Base-by-base conservation (phyloP, 208 protist species). In the Wallacemonas rigidus region DNA sequence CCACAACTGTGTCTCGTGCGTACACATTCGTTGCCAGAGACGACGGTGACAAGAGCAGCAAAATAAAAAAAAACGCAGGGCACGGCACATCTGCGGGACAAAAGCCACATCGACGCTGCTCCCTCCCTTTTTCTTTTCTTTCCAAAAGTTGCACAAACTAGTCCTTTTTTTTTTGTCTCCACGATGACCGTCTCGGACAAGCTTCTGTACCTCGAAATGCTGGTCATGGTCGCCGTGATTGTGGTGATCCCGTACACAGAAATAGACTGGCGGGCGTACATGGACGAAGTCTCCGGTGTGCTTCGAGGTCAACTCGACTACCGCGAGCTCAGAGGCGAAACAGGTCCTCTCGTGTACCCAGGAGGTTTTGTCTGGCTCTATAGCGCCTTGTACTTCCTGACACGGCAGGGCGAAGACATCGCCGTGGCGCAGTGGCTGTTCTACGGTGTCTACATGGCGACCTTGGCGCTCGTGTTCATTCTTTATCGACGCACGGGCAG, bases 221-320 rank as follows among this genome's bases (percentile, higher is more conserved):
- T 81, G 2, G 53, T 88, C 39, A 81, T 88, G 14, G 38, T 80
- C n/a, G 69, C 51, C 38, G 60, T 91, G 48, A 67, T 93, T 58
- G 36, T 54, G 57, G 47, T 65, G 17, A 76, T 92, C 1, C 78
- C 80, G 36, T 96, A 94, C 82, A 98, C 89, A 4, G 91, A 95
- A 68, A 96, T 97, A 60, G 89, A 97, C 75, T 98, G 95, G 95
- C 55, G 55, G 54, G 89, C 90, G 11, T 98, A 98, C 77, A 98
- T 98, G 91, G 75, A 95, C 60, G 83, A 95, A 75, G 89, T 97
- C 11, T 65, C 74, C 12, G 85, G 80, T 6, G 91, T 97, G 45
- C 65, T 91, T 2, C 68, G 85, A 26, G 94, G 90, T 38, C 80
- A 96, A 65, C 71, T 89, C 11, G 74, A 98, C 76, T 98, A 98